Evolutionary conservation across 371 early-diverging fungal species (phyloP), one percentile per base, ranked within the genome.

Genomic region (Aphelidium insulamus): DNA sequence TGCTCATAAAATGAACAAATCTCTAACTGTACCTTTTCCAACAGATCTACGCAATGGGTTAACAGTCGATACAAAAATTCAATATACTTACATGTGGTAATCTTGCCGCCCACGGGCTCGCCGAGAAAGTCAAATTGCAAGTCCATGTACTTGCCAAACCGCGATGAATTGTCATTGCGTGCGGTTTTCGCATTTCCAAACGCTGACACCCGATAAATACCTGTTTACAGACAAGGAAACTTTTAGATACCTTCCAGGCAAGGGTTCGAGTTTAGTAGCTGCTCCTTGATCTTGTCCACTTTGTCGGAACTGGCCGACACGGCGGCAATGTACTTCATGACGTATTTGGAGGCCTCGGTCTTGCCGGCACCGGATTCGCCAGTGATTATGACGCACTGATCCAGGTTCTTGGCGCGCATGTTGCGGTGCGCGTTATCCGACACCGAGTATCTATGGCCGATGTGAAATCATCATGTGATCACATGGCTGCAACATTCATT

Each of bases 41-140:
- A n/a, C n/a, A n/a, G n/a, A n/a, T n/a, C n/a, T n/a, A n/a, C n/a
- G n/a, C n/a, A n/a, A n/a, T n/a, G n/a, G 2, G 14, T 17, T 17
- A 12, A 3, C 28, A 3, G 17, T 23, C 17, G 17, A 32, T 2
- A 3, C 26, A 14, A 23, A 32, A 32, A 32, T 20, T 15, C 3
- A 3, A 4, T 3, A 23, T 23, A 32, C 2, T 15, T 12, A 2
- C 3, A 16, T n/a, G 79, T 69, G 24, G 90, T 56, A 2, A 73
- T 50, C 52, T 82, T 84, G 29, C 71, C 61, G 34, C 92, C 88
- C 14, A 73, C 45, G 41, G 95, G 67, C n/a, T 71, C 67, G 14
- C 90, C 85, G 19, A 69, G 58, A 26, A 63, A 70, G 49, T 72
- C 67, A 45, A 87, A 91, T 56, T 85, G 83, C 21, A 77, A 45